phyloP scores from a whole-genome alignment of 352 stramenopile species.

The Pythium brachiatum region DNA sequence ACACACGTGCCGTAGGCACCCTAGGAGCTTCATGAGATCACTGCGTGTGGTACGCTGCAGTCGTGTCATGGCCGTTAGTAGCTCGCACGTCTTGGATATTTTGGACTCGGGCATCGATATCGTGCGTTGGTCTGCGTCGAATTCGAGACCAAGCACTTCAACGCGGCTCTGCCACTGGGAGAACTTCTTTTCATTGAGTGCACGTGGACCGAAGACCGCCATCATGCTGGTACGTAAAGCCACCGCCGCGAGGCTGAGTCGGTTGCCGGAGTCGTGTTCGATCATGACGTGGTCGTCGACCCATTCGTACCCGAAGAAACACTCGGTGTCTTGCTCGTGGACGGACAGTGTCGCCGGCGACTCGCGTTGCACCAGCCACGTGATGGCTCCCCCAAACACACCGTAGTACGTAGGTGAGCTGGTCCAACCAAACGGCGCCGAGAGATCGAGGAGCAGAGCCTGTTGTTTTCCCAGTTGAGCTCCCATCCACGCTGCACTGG shows the following conservation, averaged over 20 bases:
- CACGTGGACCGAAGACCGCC: conserved; percentile 10
- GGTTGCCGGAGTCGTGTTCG: conserved; percentile 6
- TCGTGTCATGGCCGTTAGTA: no score
- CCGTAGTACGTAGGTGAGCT: conserved; percentile 1
- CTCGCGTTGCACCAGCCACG: neutral
- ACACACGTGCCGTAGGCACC: conserved; percentile 19
- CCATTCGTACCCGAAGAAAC: conserved; percentile 26
- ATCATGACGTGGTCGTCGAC: conserved; percentile 28
- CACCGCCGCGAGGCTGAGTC: conserved; percentile 1
- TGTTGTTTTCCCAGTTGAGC: neutral
- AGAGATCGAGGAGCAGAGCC: neutral
- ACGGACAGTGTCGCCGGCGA: neutral
- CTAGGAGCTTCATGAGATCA: conserved; percentile 11
- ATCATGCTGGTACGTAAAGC: conserved; percentile 16
- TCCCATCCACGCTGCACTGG: neutral
- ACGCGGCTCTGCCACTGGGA: conserved; percentile 14
- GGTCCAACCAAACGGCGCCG: neutral
- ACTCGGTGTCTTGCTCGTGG: neutral
- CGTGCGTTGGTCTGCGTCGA: conserved; percentile 4
- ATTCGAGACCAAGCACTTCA: conserved; percentile 19
- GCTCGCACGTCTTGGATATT: no score
- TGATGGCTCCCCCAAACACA: neutral
- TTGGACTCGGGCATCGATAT: no score
- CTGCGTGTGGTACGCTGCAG: no score
- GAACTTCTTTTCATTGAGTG: conserved; percentile 31